Evolutionary conservation across 78 protist genomes (phyloP), one percentile per base, ranked within the genome.

Genomic region (Dictyostelium discoideum): DNA sequence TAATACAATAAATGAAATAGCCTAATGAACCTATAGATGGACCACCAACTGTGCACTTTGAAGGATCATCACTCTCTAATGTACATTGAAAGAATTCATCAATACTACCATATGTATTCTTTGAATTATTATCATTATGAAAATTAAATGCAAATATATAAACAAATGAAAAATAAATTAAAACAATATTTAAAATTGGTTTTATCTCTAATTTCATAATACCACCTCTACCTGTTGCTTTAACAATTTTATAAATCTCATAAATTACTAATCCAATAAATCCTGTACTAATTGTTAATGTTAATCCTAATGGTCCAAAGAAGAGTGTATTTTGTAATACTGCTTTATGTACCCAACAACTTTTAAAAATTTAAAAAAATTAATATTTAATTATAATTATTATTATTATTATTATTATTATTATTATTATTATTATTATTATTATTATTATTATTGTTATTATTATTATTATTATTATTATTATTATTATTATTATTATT

Each of bases 211-310:
- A 40, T 82, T 72, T 82, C 13, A 90, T 10, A 9, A 39, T 3
- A 39, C 87, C 87, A 18, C 78, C 46, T 40, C 77, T 84, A 10
- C 50, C 39, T 6, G 24, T 84, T 84, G 87, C 73, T 9, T 63
- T 24, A n/a, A 60, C 42, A 78, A 90, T 65, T 63, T 60, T 65
- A 90, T 90, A 90, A 54, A 90, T 90, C 73, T 90, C 85, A 29
- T 40, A 48, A 57, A 54, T 40, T 2, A 90, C 46, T 2, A 67
- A 26, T 10, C 48, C 42, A 50, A 90, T 67, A 42, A 80, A 90
- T 20, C 46, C 42, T 11, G 95, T 69, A 24, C 85, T 86, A 22
- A 90, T 32, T 11, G 77, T 29, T n/a, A 90, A 54, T 3, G 22
- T 5, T 16, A 83, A 39, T n/a, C 88, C 95, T 5, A 90, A 39